Base-by-base conservation (phyloP, 805 yeast species). In the Yamadazyma olivae region DNA sequence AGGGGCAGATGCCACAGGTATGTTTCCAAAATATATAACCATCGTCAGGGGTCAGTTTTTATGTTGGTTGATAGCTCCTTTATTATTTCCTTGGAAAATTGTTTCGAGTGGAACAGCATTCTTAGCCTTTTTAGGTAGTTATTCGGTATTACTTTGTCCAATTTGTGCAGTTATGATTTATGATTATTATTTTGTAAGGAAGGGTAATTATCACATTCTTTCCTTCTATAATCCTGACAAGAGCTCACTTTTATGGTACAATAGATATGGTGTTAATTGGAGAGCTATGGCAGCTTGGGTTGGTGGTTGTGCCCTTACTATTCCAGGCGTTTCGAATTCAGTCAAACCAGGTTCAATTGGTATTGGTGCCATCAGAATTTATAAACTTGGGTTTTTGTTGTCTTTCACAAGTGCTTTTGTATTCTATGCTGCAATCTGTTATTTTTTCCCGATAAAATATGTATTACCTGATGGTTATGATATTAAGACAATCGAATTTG, bases 191-290 rank as follows among this genome's bases (percentile, higher is more conserved):
- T 17, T 38, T n/a, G 19, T 38, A 9, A 38, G 35, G 17, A 38
- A 29, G 20, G 41, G 41, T 3, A 38, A 38, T 17, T 29, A 10
- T 5, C 41, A 38, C 21, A 20, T 38, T 10, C 34, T 28, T 19
- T 38, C 41, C 4, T 30, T 38, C 12, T 38, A 33, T 22, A 9
- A 18, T 14, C 27, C 32, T 5, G 35, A 34, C 17, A 30, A 24
- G 24, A 16, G 15, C 22, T 17, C 30, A 3, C 6, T 34, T 4
- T 34, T 15, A 17, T 38, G 41, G 41, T 38, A 38, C 18, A 50
- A 50, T 47, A 46, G 35, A 23, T 16, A 9, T 9, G 56, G 56
- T 3, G 24, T 39, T 40, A 51, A 51, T 40, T 51, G 56, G 56
- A 39, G 54, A 32, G 56, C 56, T 3, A 44, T 50, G 19, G 48